A percentile compares a stretch with the other conserved stretches of the same genome.
phyloP scores from a whole-genome alignment of 805 yeast genomes.

The Saccharomycopsis javanensis region DNA sequence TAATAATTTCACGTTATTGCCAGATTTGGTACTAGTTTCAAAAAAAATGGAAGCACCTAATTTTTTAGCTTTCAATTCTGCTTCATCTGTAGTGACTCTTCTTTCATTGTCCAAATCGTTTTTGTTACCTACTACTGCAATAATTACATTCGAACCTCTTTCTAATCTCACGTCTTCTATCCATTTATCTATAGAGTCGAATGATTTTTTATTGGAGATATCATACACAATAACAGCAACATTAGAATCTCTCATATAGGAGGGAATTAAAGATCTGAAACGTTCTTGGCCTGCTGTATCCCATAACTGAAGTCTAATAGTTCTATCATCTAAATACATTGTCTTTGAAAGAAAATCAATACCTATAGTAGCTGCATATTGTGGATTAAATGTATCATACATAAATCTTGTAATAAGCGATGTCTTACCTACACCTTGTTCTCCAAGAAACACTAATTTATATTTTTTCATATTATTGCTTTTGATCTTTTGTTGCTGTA shows the following conservation, averaged over 20 bases:
- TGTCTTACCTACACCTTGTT: constrained; percentile 94
- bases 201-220: constrained; percentile 76
- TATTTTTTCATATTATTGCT: constrained; percentile 38
- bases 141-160: constrained; percentile 79
- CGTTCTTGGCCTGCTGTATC: constrained; percentile 98
- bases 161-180: constrained; percentile 89
- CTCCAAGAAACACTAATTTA: constrained; percentile 94
- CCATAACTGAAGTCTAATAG: constrained; percentile 92
- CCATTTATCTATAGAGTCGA: constrained; percentile 83
- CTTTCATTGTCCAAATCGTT: constrained; percentile 72
- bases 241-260: constrained; percentile 89
- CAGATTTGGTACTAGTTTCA: constrained; percentile 92
- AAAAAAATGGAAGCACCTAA: constrained; percentile 72
- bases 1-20: constrained; percentile 82
- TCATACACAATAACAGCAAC: constrained; percentile 98
- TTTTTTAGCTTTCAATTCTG: constrained; percentile 62
- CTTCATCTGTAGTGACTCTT: constrained; percentile 76
- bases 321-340: constrained; percentile 92
- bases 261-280: constrained; percentile 88
- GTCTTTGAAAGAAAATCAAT: constrained; percentile 92
- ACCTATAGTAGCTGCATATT: constrained; percentile 94
- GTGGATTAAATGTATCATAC: constrained; percentile 96
- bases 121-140: constrained; percentile 89
- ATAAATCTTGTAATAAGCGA: constrained; percentile 93
- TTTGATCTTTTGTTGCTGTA: not conserved